Percentiles rank a stretch among this genome's conserved stretches.
These are phyloP conservation scores for Aphanocladium album DNA, from an alignment of 2,329 filamentous ascomycete genomes.

Conservation along the genomic window DNA sequence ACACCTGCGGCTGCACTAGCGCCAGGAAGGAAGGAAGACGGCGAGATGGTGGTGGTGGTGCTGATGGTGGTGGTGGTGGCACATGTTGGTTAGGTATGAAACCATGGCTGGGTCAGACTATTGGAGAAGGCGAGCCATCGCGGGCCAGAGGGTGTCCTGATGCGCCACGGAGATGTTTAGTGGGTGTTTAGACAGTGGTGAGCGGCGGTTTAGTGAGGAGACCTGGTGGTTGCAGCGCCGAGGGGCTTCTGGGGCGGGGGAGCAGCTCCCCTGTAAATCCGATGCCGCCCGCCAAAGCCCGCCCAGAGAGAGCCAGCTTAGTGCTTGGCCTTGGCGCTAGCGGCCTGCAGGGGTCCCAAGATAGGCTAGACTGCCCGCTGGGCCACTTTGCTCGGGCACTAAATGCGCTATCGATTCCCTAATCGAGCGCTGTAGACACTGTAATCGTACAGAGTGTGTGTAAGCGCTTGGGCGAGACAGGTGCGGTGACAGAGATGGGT, in stretches of 20 bases:
- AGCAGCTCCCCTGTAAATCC: too few relatives aligned
- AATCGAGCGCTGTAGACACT: slow-evolving; percentile 1
- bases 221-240: too few relatives aligned
- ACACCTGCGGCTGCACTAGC: slow-evolving; percentile 7
- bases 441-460: neutral
- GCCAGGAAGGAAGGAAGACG: neutral
- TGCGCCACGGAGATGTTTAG: neutral
- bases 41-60: neutral
- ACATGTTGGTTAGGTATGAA: slow-evolving; percentile 7
- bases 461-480: neutral
- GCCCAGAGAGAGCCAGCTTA: neutral
- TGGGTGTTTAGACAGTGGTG: too few relatives aligned
- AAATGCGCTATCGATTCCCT: neutral
- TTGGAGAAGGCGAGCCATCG: neutral
- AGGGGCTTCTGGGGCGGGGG: too few relatives aligned
- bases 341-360: neutral
- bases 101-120: slow-evolving; percentile 1
- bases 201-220: too few relatives aligned
- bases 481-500: neutral
- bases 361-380: neutral
- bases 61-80: neutral
- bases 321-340: neutral
- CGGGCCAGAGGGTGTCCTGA: neutral
- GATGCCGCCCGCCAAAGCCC: neutral
- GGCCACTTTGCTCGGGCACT: too few relatives aligned